Conservation (phyloP, 148 eudicot genomes). For the Euryodendron excelsum region DNA sequence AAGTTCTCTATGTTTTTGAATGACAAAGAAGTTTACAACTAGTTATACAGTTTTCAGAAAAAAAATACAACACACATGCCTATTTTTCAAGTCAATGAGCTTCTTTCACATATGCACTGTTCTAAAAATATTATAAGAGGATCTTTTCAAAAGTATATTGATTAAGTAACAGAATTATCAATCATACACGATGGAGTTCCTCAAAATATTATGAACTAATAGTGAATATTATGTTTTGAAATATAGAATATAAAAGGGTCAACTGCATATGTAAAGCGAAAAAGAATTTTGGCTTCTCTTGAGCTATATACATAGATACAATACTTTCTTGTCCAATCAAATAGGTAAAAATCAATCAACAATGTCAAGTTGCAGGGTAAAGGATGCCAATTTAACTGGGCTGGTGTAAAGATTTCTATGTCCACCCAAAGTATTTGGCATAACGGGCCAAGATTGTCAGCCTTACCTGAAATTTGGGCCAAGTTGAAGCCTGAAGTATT, state of each 20-base stretch:
- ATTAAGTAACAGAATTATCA: no score
- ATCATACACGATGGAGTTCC: no score
- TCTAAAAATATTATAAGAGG: no score
- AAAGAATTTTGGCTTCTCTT: not conserved
- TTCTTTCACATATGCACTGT: no score
- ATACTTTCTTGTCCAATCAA: not conserved
- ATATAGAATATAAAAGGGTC: not conserved
- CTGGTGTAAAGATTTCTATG: not conserved
- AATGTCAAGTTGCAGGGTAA: conserved; percentile 8
- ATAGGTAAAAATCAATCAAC: not conserved
- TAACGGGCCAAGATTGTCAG: not conserved
- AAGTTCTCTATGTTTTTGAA: no score
- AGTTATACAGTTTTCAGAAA: no score
- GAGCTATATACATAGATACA: not conserved
- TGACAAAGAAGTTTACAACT: no score
- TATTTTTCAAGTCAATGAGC: no score
- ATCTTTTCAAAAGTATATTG: no score
- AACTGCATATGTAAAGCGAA: not conserved
- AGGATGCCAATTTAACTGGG: not conserved
- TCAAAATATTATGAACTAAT: no score
- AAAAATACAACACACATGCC: no score
- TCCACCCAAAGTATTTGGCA: not conserved
- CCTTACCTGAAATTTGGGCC: not conserved
- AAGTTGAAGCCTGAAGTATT: not conserved
- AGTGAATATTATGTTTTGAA: not conserved